Evolutionary conservation across 148 eudicot genomes (phyloP).

Genomic region (Silene uniflora): DNA sequence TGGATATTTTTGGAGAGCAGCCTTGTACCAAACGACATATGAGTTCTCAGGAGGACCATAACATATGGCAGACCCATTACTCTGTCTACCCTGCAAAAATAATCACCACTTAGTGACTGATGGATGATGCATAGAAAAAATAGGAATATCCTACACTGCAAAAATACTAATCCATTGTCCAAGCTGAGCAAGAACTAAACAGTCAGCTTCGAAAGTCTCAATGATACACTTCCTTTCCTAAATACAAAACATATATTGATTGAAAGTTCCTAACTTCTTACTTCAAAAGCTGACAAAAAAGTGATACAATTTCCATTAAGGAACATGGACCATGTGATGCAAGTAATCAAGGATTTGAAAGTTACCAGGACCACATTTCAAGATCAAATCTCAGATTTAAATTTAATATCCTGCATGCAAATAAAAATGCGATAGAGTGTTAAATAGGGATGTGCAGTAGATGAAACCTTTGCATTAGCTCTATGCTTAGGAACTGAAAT

Average conservation of each 20-base stretch:
- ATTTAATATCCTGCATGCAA: not conserved
- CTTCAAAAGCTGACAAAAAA: not conserved
- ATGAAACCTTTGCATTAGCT: constrained; percentile 45
- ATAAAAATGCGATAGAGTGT: not conserved
- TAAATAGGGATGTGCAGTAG: not conserved
- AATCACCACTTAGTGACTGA: constrained; percentile 7
- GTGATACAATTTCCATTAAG: not conserved
- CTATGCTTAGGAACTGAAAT: constrained; percentile 54
- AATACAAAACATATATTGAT: not conserved
- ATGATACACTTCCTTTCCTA: not conserved
- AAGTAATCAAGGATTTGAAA: not conserved
- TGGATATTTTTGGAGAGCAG: constrained; percentile 48
- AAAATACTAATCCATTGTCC: not conserved
- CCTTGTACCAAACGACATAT: constrained; percentile 55
- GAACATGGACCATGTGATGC: not conserved
- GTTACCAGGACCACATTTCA: not conserved
- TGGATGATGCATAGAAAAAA: not conserved
- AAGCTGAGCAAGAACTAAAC: constrained; percentile 3
- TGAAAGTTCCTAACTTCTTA: not conserved
- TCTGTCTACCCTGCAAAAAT: constrained; percentile 40
- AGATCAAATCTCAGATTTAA: not conserved
- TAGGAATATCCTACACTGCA: not conserved
- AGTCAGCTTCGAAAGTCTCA: not conserved
- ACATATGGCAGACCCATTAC: constrained; percentile 38
- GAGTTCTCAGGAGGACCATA: constrained; percentile 77